A percentile compares a stretch with the other conserved stretches of the same genome.
Evolutionary conservation across 2,329 filamentous ascomycete species (phyloP).

Genomic region (Ophiostoma sp.): DNA sequence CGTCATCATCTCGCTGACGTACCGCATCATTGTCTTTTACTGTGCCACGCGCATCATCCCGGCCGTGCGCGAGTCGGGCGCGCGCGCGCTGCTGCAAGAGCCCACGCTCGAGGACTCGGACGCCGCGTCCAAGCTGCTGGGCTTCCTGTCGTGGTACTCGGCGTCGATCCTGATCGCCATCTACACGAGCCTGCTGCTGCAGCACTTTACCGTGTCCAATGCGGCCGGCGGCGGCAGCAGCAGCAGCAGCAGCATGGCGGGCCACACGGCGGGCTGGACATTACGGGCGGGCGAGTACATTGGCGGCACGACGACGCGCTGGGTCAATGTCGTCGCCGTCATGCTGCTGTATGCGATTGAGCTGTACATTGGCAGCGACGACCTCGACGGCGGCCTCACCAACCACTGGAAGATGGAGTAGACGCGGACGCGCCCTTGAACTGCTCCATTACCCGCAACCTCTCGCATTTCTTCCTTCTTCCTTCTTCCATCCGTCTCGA

Average conservation of each 20-base stretch:
- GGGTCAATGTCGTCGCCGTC: slow-evolving; percentile 85
- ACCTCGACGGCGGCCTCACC: slow-evolving; percentile 65
- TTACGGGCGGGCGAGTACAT: slow-evolving; percentile 68
- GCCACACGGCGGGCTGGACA: slow-evolving; percentile 65
- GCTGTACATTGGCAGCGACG: slow-evolving; percentile 76
- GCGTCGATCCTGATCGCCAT: slow-evolving; percentile 92
- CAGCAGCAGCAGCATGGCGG: slow-evolving; percentile 42
- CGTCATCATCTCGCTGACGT: slow-evolving; percentile 89
- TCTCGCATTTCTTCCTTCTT: background rate
- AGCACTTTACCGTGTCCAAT: slow-evolving; percentile 77
- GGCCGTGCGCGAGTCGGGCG: slow-evolving; percentile 80
- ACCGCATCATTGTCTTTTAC: slow-evolving; percentile 92
- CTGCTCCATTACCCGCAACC: background rate
- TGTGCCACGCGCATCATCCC: slow-evolving; percentile 94
- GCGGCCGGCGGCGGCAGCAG: slow-evolving; percentile 43
- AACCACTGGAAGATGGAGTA: slow-evolving; percentile 86
- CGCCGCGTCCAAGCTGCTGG: slow-evolving; percentile 71
- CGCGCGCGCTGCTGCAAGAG: slow-evolving; percentile 75
- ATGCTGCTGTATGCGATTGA: slow-evolving; percentile 89
- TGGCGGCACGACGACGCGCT: slow-evolving; percentile 83
- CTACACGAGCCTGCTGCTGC: slow-evolving; percentile 90
- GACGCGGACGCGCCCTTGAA: too few species aligned
- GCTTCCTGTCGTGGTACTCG: slow-evolving; percentile 86
- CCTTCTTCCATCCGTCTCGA: background rate
- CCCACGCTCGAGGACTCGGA: slow-evolving; percentile 81